phyloP scores from a whole-genome alignment of 2,329 filamentous ascomycete genomes.

The Colletotrichum shisoi region DNA sequence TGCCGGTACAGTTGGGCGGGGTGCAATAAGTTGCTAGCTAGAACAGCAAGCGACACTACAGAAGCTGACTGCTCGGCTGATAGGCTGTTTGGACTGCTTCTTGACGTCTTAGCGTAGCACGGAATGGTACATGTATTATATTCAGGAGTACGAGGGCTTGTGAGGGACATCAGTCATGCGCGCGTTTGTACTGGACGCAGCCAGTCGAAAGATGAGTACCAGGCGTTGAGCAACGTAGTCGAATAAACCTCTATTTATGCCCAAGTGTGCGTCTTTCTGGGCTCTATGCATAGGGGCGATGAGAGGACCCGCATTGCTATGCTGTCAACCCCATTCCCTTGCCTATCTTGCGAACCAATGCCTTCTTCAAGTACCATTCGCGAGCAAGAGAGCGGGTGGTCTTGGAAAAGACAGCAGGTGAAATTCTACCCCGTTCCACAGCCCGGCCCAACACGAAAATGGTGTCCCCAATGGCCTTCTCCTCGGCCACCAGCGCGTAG shows the following conservation, averaged over 20 bases:
- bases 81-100: no score
- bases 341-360: constrained; percentile 78
- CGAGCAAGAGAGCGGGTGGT: constrained; percentile 76
- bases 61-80: background rate
- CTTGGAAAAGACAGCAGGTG: constrained; percentile 77
- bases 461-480: constrained; percentile 83
- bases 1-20: background rate
- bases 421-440: constrained; percentile 75
- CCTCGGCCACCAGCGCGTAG: constrained; percentile 88
- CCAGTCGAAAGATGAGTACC: background rate
- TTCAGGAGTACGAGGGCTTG: background rate
- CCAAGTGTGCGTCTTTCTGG: background rate
- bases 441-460: constrained; percentile 82
- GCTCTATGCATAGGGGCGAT: background rate
- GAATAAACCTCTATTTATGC: background rate
- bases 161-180: background rate
- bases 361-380: constrained; percentile 86
- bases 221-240: background rate
- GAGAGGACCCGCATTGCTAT: constrained; percentile 8
- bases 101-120: background rate
- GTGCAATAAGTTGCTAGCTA: constrained; percentile 5
- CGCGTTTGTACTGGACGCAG: background rate
- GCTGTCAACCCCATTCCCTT: constrained; percentile 72
- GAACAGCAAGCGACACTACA: background rate
- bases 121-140: background rate